phyloP scores from a whole-genome alignment of 2,329 filamentous ascomycete genomes.

The Dactylella cylindrospora region DNA sequence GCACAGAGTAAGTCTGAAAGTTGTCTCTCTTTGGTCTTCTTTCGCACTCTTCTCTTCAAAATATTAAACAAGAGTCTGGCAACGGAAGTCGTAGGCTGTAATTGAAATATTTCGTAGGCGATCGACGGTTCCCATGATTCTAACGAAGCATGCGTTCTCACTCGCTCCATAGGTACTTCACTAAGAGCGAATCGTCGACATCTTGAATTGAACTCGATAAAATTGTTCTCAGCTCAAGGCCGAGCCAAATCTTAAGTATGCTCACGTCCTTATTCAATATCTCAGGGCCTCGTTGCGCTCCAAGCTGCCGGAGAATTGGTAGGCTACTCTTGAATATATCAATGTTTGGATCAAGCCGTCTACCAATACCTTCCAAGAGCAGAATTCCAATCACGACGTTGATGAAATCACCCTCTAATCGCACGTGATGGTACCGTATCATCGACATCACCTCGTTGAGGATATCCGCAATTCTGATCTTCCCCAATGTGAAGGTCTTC shows the following conservation, averaged over 20 bases:
- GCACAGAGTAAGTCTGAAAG: too few species aligned
- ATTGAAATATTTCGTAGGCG: too few species aligned
- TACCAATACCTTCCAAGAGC: conserved; percentile 88
- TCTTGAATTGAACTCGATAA: conserved; percentile 46
- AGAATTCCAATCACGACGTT: conserved; percentile 96
- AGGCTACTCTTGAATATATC: conserved; percentile 84
- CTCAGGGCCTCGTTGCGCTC: conserved; percentile 71
- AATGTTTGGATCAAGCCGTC: conserved; percentile 79
- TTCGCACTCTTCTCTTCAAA: too few species aligned
- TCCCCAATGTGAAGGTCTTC: conserved; percentile 84
- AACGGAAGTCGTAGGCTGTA: too few species aligned
- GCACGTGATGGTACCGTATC: conserved; percentile 88
- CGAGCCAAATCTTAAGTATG: conserved; percentile 49
- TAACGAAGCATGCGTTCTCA: too few species aligned
- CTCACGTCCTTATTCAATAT: conserved; percentile 58
- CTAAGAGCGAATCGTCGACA: conserved; percentile 43
- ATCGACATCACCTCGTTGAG: conserved; percentile 85
- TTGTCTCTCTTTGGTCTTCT: too few species aligned
- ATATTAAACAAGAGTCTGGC: too few species aligned
- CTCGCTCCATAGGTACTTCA: conserved; percentile 31
- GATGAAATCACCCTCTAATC: conserved; percentile 95
- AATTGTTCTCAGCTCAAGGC: conserved; percentile 48
- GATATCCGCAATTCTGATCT: conserved; percentile 94
- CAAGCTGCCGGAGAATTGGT: conserved; percentile 84
- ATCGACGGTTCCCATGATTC: too few species aligned